Base-by-base conservation (phyloP, 768 basidiomycete species). In the Termitomyces bulborhizus region DNA sequence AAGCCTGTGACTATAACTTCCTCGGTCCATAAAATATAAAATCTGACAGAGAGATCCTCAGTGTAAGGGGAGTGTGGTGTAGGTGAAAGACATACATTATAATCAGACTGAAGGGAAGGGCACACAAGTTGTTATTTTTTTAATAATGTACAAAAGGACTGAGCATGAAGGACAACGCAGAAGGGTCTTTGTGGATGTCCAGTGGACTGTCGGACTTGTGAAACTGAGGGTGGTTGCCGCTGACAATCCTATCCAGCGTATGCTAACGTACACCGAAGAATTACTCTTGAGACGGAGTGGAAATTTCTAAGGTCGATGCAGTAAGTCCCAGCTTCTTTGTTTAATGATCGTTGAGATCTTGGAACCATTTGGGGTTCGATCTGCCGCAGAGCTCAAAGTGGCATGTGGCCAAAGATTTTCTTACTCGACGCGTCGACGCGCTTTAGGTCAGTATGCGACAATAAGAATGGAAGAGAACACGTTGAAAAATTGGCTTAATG, bases 141-240 rank as follows among this genome's bases (percentile, higher is more conserved):
- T 60, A 21, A 63, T 47, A 16, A 36, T 31, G 8, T 54, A 53
- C 62, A 63, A 67, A 21, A 66, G 53, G 11, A 31, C 6, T 27
- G 43, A 42, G 31, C 51, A 26, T 11, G 65, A 57, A 37, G 62
- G 58, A 21, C 21, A 21, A 21, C 21, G 21, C 2, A 2, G 21
- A 21, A 2, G 21, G 21, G 2, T 58, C 56, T 59, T 60, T 2
- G 55, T 57, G 24, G 8, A n/a, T 43, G 60, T 58, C 63, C 66
- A 68, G 21, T 62, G 60, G 15, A 68, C 49, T 37, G 61, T 57
- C 47, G 63, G 51, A 24, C 65, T 60, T 18, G 64, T 59, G 8
- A 68, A 60, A 37, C 50, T 54, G 18, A 9, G 31, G 31, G 6
- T 3, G 8, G 40, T 51, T 12, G 64, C 46, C 8, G 60, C 55